Evolutionary conservation across 108 stramenopile species (phyloP).

Genomic region (Skeletonema tropicum): DNA sequence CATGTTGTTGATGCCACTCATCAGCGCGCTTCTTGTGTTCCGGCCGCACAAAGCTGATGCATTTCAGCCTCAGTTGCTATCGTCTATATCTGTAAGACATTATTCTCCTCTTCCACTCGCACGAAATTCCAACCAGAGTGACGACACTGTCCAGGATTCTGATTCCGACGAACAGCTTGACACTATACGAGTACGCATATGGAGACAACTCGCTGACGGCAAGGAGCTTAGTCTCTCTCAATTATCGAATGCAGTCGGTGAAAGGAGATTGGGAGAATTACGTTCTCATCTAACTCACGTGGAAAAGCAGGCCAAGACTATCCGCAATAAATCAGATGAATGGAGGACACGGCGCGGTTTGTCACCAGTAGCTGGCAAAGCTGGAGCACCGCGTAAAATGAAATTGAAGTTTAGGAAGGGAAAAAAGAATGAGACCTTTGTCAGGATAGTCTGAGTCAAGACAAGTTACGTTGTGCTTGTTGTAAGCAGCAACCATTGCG

Average conservation of each 20-base stretch:
- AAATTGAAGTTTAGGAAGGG: not conserved
- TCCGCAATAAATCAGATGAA: not conserved
- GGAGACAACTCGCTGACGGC: conserved; percentile 4
- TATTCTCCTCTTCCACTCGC: not conserved
- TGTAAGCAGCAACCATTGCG: no score
- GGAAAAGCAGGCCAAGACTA: conserved; percentile 1
- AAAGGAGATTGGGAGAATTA: not conserved
- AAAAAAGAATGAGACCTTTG: not conserved
- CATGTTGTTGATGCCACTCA: no score
- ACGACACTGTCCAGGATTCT: not conserved
- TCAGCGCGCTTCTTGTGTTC: no score
- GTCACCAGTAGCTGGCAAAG: not conserved
- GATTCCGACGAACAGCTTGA: not conserved
- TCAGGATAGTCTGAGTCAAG: not conserved
- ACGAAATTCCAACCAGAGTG: not conserved
- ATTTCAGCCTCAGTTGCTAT: not conserved
- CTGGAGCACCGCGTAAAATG: not conserved
- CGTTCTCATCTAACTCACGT: not conserved
- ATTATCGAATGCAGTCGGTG: conserved; percentile 1
- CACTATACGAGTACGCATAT: not conserved
- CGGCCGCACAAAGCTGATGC: not conserved
- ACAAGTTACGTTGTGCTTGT: no score
- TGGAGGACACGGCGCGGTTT: not conserved
- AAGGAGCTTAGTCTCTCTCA: not conserved
- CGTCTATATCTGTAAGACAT: not conserved